Percentiles rank a stretch among this genome's conserved stretches.
Evolutionary conservation across 1,284 basidiomycete species (phyloP).

Genomic region (Albatrellus sp.): DNA sequence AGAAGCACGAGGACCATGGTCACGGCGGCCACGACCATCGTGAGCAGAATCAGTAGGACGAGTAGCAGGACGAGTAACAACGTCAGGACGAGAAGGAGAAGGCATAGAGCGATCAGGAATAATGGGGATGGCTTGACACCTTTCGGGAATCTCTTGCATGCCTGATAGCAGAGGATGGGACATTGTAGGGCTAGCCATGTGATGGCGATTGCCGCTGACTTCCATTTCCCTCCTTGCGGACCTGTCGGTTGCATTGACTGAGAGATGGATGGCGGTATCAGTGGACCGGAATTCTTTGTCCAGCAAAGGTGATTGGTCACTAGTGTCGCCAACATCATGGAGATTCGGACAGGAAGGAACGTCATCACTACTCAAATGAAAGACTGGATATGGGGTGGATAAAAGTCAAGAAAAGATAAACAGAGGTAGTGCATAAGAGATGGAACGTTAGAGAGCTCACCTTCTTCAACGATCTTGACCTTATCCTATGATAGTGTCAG

Average conservation of each 20-base stretch:
- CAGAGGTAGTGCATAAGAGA: conserved; percentile 7
- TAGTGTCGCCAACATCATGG: conserved; percentile 4
- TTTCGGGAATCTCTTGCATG: conserved; percentile 2
- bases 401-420: conserved; percentile 1
- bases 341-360: conserved; percentile 7
- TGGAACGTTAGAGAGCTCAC: conserved; percentile 5
- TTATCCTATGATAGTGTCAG: conserved; percentile 2
- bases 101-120: conserved; percentile 5
- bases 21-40: conserved; percentile 4
- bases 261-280: not conserved
- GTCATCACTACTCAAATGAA: conserved; percentile 8
- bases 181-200: not conserved
- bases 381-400: conserved; percentile 2
- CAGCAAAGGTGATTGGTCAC: conserved; percentile 6
- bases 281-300: conserved; percentile 5
- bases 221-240: not conserved
- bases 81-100: conserved; percentile 6
- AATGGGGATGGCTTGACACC: conserved; percentile 1
- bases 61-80: conserved; percentile 7
- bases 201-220: not conserved
- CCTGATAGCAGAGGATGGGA: conserved; percentile 4
- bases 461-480: conserved; percentile 7
- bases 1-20: conserved; percentile 5
- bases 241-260: not conserved
- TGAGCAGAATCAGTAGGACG: conserved; percentile 7